Conservation (phyloP, 768 basidiomycete species). For the Phylloporus arenicola region DNA sequence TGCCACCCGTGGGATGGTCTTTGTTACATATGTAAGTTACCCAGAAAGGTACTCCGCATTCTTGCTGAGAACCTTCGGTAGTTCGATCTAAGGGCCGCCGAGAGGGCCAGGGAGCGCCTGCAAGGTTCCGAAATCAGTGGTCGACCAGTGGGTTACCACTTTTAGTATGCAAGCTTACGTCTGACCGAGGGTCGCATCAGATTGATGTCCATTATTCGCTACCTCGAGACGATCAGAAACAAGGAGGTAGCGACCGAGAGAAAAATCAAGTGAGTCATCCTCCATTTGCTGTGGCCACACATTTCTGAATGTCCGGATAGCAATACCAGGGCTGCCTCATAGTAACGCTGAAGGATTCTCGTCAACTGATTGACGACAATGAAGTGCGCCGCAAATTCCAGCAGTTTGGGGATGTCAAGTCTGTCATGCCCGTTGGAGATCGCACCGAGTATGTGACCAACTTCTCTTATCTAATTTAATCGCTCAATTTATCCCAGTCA, state of each 20-base stretch:
- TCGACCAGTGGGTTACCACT: slow-evolving; percentile 65
- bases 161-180: neutral
- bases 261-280: slow-evolving; percentile 70
- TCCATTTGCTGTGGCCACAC: neutral
- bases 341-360: slow-evolving; percentile 68
- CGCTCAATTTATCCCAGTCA: slow-evolving; percentile 47
- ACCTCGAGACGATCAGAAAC: slow-evolving; percentile 78
- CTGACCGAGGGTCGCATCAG: slow-evolving; percentile 36
- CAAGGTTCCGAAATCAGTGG: slow-evolving; percentile 87
- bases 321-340: slow-evolving; percentile 82
- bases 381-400: slow-evolving; percentile 85
- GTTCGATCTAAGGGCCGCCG: slow-evolving; percentile 92
- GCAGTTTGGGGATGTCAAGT: slow-evolving; percentile 87
- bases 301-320: slow-evolving; percentile 29
- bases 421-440: slow-evolving; percentile 59
- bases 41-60: neutral
- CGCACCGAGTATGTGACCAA: slow-evolving; percentile 48
- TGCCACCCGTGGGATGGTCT: slow-evolving; percentile 94
- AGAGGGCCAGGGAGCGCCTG: slow-evolving; percentile 83
- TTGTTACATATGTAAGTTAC: slow-evolving; percentile 90
- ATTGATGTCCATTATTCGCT: slow-evolving; percentile 99
- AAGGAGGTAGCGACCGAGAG: slow-evolving; percentile 52
- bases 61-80: slow-evolving; percentile 32
- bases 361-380: slow-evolving; percentile 72
- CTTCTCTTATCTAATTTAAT: neutral